phyloP scores from a whole-genome alignment of 352 stramenopile species.

The Pythium phragmiticola region DNA sequence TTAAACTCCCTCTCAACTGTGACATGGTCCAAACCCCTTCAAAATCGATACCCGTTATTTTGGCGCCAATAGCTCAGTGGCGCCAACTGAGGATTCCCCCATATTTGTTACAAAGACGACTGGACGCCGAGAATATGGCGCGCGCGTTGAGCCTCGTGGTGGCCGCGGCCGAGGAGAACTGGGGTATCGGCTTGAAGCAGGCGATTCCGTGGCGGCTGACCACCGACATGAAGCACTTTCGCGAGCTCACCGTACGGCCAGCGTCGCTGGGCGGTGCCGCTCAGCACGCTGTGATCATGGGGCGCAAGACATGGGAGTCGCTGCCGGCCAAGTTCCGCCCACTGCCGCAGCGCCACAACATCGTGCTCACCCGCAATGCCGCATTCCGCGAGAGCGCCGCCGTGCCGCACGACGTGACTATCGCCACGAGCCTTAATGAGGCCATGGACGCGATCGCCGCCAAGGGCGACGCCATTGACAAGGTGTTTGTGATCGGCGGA shows the following conservation, averaged over 20 bases:
- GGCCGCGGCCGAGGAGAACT: slow-evolving; percentile 75
- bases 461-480: slow-evolving; percentile 73
- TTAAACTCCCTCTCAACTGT: not conserved
- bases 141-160: slow-evolving; percentile 77
- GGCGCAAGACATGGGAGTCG: slow-evolving; percentile 99
- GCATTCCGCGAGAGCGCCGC: slow-evolving; percentile 36
- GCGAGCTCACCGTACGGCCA: slow-evolving; percentile 84
- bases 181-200: slow-evolving; percentile 86
- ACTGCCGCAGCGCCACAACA: slow-evolving; percentile 94
- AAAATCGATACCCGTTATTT: not conserved
- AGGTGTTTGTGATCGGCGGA: slow-evolving; percentile 98
- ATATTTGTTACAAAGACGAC: not conserved
- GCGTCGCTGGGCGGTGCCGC: slow-evolving; percentile 10
- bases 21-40: not conserved
- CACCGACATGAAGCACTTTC: slow-evolving; percentile 97
- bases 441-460: slow-evolving; percentile 85
- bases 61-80: not conserved
- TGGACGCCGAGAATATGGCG: slow-evolving; percentile 12
- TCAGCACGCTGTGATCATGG: slow-evolving; percentile 99
- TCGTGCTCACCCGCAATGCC: slow-evolving; percentile 92
- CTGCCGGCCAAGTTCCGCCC: slow-evolving; percentile 96
- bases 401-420: slow-evolving; percentile 78
- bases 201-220: slow-evolving; percentile 94
- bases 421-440: slow-evolving; percentile 88
- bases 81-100: not conserved